Evolutionary conservation across 2,329 filamentous ascomycete species (phyloP), one percentile per base, ranked within the genome.

Genomic region (Cordyceps militaris): DNA sequence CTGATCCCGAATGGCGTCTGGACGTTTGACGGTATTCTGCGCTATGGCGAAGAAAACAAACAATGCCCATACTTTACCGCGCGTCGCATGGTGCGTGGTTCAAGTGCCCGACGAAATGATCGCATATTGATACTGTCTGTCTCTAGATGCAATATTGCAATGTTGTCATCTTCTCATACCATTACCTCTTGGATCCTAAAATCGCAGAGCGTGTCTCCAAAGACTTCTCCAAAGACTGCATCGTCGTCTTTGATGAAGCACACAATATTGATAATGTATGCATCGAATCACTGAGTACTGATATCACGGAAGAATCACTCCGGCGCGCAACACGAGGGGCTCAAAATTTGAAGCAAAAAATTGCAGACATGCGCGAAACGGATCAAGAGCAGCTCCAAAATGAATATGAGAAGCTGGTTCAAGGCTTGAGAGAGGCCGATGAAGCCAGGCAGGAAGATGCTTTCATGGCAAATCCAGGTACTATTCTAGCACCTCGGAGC

Each of bases 201-300:
- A 99, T 99, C 66, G 94, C 94, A 13, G 94, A 99, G 69, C 76
- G 93, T 59, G 92, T 97, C 2, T 97, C 94, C 0, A 91, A 88
- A 71, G 94, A 99, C 67, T 83, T 99, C 11, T 97, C 94, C 0
- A 97, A 97, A 66, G 95, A 99, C 71, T 97, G 92, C 70, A 99
- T 99, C 54, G 90, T 99, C 21, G 94, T 99, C 3, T 99, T 99
- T 63, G 94, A 99, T 67, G 94, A 99, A 72, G 94, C 94, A 14
- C 94, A 99, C 76, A 99, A 99, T 68, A 99, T 99, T 65, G 94
- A 99, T 79, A 99, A 99, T 69, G 94, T 99, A 59, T 99, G 95
- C 70, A 99, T 99, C 64, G 94, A 99, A 69, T 93, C 94, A 2
- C 76, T 97, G 13, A 99, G 94, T 68, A 97, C 96, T 43, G 94